phyloP scores from a whole-genome alignment of 495 filamentous ascomycete genomes.

The Penicillium macrosclerotiorum region DNA sequence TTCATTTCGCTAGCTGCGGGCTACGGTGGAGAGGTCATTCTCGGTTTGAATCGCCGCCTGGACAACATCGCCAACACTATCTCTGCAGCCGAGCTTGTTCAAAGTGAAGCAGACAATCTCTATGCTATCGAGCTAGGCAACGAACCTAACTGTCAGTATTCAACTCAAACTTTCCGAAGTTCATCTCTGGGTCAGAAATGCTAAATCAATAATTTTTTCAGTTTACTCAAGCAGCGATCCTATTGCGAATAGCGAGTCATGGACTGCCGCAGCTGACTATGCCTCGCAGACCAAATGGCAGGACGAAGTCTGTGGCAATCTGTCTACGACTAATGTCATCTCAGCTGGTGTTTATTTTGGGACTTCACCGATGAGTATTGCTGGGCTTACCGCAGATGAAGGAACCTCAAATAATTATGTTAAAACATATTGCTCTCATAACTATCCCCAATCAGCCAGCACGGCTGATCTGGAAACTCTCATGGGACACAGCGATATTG shows the following conservation, averaged over 20 bases:
- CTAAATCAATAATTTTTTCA: not conserved
- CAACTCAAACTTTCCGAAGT: not conserved
- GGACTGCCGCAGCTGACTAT: conserved; percentile 53
- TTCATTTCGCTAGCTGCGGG: conserved; percentile 52
- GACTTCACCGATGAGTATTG: conserved; percentile 50
- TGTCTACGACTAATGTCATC: conserved; percentile 44
- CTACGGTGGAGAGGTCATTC: conserved; percentile 52
- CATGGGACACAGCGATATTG: conserved; percentile 52
- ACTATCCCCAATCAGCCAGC: conserved; percentile 55
- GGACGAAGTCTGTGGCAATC: conserved; percentile 47
- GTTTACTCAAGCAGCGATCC: conserved; percentile 35
- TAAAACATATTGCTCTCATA: conserved; percentile 56
- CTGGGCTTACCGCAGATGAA: conserved; percentile 48
- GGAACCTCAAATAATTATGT: conserved; percentile 47
- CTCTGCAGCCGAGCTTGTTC: conserved; percentile 48
- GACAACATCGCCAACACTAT: conserved; percentile 57
- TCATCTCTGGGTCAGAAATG: not conserved
- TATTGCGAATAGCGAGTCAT: conserved; percentile 48
- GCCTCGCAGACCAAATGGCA: conserved; percentile 56
- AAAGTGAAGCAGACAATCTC: conserved; percentile 46
- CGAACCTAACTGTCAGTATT: conserved; percentile 56
- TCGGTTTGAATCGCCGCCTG: conserved; percentile 57
- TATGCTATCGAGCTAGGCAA: conserved; percentile 61
- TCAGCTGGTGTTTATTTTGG: conserved; percentile 60
- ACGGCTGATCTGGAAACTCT: conserved; percentile 33